Percentiles rank a stretch among this genome's conserved stretches.
Conservation (phyloP, 2,329 filamentous ascomycete genomes). For the Alternaria postmessia region DNA sequence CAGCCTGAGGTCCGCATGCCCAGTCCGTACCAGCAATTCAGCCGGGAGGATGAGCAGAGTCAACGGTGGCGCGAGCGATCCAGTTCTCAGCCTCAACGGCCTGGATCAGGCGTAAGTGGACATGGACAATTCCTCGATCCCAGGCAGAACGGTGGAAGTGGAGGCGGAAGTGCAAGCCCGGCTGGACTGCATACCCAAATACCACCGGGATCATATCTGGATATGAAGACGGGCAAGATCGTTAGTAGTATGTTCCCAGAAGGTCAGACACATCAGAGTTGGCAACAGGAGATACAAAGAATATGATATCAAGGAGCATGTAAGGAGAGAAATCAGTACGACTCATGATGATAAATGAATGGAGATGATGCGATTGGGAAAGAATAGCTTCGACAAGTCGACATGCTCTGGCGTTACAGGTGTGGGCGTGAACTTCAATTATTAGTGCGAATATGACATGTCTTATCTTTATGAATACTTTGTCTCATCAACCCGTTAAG, state of each 20-base stretch:
- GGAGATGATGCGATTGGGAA: not conserved
- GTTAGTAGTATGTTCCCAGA: constrained; percentile 25
- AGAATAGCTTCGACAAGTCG: constrained; percentile 1
- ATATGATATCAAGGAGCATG: constrained; percentile 1
- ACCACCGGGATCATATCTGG: constrained; percentile 23
- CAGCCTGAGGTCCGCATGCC: constrained; percentile 9
- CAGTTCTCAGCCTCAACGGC: constrained; percentile 13
- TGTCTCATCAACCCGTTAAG: no score
- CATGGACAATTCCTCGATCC: constrained; percentile 10
- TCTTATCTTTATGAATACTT: no score
- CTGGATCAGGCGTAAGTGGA: not conserved
- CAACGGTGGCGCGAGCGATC: constrained; percentile 5
- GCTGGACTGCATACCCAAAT: constrained; percentile 9
- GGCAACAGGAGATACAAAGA: constrained; percentile 15
- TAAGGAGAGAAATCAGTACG: not conserved
- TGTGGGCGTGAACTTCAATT: not conserved
- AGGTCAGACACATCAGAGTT: constrained; percentile 10
- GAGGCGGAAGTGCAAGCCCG: constrained; percentile 8
- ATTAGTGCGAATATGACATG: not conserved
- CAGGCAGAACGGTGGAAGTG: not conserved
- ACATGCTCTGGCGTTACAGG: not conserved
- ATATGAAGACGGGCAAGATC: constrained; percentile 26
- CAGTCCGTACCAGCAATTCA: constrained; percentile 6
- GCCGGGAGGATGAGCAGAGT: not conserved
- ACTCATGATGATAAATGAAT: not conserved